Conservation (phyloP, 1,139 yeast genomes). For the Geotrichum bryndzae region DNA sequence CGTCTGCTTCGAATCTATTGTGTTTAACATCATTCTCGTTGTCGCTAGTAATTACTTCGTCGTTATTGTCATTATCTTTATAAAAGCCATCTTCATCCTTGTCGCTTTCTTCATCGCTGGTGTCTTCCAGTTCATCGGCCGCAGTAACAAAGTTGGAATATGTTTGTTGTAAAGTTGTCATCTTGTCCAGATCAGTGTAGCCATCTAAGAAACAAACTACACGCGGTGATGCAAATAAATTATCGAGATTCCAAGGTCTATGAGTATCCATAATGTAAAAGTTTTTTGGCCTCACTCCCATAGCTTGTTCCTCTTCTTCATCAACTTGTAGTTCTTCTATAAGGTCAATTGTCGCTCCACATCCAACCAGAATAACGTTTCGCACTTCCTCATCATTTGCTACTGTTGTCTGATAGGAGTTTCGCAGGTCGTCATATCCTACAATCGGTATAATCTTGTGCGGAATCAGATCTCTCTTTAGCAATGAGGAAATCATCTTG, state of each 20-base stretch:
- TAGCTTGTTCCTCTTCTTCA: conserved; percentile 35
- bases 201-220: conserved; percentile 89
- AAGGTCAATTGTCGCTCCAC: conserved; percentile 92
- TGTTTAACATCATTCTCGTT: conserved; percentile 11
- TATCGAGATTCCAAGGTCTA: conserved; percentile 94
- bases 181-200: conserved; percentile 38
- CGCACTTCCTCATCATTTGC: conserved; percentile 48
- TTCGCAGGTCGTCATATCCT: conserved; percentile 74
- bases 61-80: conserved; percentile 5
- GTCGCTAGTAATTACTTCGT: conserved; percentile 14
- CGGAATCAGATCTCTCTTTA: conserved; percentile 78
- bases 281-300: conserved; percentile 27
- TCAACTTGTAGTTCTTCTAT: conserved; percentile 71
- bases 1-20: not conserved
- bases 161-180: conserved; percentile 28
- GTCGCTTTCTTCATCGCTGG: conserved; percentile 18
- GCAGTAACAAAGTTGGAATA: conserved; percentile 21
- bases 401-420: conserved; percentile 60
- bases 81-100: conserved; percentile 15
- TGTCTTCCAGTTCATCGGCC: conserved; percentile 26
- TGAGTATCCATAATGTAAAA: conserved; percentile 86
- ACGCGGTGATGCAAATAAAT: conserved; percentile 77
- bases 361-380: conserved; percentile 76
- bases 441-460: conserved; percentile 91
- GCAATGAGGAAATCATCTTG: conserved; percentile 60